These are phyloP conservation scores for Barnettozyma sucrosica DNA, from an alignment of 805 yeast species.

Conservation along the genomic window DNA sequence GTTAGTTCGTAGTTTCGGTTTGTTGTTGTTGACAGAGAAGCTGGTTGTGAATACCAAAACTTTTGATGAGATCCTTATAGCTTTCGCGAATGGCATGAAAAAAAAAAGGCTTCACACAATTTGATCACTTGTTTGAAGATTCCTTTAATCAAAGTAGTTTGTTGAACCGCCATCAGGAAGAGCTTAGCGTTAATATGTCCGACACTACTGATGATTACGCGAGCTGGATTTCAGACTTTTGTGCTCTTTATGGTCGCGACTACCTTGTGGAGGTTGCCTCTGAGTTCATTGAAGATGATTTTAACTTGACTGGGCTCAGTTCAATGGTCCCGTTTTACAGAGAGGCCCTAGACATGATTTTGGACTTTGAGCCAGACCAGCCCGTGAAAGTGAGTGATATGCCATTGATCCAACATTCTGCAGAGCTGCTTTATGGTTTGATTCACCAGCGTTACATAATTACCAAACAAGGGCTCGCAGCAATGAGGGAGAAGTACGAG, in stretches of 20 bases:
- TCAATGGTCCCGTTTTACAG: conserved; percentile 84
- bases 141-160: not conserved
- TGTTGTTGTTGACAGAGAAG: not conserved
- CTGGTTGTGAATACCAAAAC: not conserved
- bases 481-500: conserved; percentile 92
- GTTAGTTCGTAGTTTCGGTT: not conserved
- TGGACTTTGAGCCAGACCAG: conserved; percentile 63
- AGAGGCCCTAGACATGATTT: conserved; percentile 84
- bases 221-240: conserved; percentile 51
- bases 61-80: not conserved
- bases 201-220: conserved; percentile 38
- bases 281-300: conserved; percentile 94
- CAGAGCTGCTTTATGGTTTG: conserved; percentile 87
- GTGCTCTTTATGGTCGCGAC: conserved; percentile 59
- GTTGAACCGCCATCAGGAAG: not conserved
- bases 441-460: conserved; percentile 90
- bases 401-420: conserved; percentile 79
- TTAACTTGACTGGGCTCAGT: conserved; percentile 85
- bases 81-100: not conserved
- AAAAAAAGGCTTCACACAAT: not conserved
- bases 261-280: conserved; percentile 88
- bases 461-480: conserved; percentile 82
- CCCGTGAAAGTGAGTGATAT: conserved; percentile 59
- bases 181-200: conserved; percentile 5
- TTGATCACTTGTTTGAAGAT: too few relatives aligned